Percentiles rank a stretch among this genome's conserved stretches.
Evolutionary conservation across 257 asterid species (phyloP).

Genomic region (Capsicum pubescens): DNA sequence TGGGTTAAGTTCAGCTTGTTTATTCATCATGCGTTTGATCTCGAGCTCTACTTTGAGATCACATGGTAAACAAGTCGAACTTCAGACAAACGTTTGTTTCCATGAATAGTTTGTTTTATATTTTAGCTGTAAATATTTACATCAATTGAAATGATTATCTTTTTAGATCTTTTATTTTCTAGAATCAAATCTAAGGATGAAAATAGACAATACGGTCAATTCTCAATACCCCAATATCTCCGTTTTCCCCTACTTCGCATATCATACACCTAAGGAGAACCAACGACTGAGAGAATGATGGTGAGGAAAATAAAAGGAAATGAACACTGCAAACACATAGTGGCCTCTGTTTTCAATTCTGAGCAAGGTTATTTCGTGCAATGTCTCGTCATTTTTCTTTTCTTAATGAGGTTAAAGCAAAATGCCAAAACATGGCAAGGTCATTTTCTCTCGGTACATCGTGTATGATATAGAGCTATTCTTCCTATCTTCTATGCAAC

Average conservation of each 20-base stretch:
- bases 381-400: neutral
- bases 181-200: slow-evolving; percentile 11
- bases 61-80: neutral
- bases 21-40: neutral
- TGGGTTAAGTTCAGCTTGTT: neutral
- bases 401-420: neutral
- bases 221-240: neutral
- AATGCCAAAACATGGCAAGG: neutral
- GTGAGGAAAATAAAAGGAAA: neutral
- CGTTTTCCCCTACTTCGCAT: neutral
- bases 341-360: neutral
- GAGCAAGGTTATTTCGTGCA: neutral
- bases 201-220: neutral
- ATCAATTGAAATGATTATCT: neutral
- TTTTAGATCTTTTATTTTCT: neutral
- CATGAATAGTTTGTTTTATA: neutral
- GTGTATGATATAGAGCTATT: neutral
- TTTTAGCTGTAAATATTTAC: neutral
- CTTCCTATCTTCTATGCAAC: neutral
- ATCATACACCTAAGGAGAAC: slow-evolving; percentile 3
- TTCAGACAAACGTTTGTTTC: neutral
- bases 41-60: neutral
- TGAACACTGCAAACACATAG: neutral
- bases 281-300: slow-evolving; percentile 1
- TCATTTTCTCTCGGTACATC: slow-evolving; percentile 4